Evolutionary conservation across 176 grass and related monocot genomes (phyloP).

Genomic region (Avena atlantica): DNA sequence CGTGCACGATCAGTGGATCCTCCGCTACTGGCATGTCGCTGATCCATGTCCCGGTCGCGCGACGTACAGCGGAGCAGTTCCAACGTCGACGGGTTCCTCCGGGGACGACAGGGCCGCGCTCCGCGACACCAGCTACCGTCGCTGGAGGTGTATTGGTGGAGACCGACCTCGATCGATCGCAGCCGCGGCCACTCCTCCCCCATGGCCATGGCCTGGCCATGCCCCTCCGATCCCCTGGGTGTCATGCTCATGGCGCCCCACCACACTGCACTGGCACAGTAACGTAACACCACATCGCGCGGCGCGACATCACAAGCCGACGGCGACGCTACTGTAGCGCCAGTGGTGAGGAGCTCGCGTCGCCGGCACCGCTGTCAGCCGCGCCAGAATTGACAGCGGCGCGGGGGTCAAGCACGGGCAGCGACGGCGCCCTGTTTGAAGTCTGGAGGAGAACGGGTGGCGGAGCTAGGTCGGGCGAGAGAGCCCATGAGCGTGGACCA

Average conservation of each 20-base stretch:
- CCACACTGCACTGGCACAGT: neutral
- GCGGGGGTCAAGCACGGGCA: slow-evolving; percentile 22
- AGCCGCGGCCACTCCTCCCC: neutral
- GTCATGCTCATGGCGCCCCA: slow-evolving; percentile 18
- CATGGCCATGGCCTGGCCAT: neutral
- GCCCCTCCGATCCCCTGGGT: neutral
- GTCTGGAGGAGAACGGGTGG: neutral
- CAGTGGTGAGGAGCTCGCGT: neutral
- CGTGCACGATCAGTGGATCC: neutral
- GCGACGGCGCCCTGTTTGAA: slow-evolving; percentile 9
- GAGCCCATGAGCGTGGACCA: neutral
- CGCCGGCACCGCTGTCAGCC: neutral
- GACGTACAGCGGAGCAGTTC: neutral
- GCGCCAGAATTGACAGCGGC: neutral
- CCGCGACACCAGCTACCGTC: slow-evolving; percentile 6
- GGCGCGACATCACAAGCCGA: neutral
- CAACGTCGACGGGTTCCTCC: neutral
- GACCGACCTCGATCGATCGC: neutral
- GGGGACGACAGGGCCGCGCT: slow-evolving; percentile 7
- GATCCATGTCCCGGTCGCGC: slow-evolving; percentile 17
- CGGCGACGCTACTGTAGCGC: neutral
- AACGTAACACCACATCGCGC: neutral
- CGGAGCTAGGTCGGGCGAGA: neutral
- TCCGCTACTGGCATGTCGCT: neutral
- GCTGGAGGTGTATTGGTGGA: neutral